Evolutionary conservation across 148 eudicot genomes (phyloP), one percentile per base, ranked within the genome.

Genomic region (Spergularia marina): DNA sequence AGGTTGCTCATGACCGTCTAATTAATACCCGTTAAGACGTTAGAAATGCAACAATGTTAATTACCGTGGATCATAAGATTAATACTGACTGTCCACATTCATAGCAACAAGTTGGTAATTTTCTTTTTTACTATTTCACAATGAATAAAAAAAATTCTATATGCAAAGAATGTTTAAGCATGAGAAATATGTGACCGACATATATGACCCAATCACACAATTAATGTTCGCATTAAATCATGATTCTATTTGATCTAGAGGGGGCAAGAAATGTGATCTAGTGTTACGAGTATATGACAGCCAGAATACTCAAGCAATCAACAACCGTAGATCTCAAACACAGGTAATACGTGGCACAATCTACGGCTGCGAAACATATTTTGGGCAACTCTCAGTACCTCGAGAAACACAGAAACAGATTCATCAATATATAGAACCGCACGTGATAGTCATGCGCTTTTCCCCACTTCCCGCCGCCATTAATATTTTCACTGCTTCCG

Each of bases 361-460:
- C 75, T 15, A 56, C 75, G 74, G 44, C n/a, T 39, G 6, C 12
- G 15, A 47, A 18, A 40, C 25, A 39, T 14, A 0, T 4, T 17
- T 20, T 21, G 13, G 49, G 34, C 36, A 30, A 30, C 2, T 30
- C 36, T 68, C 2, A 44, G 6, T 47, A 53, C 66, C 59, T 5
- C 62, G 47, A 61, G 53, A 69, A 59, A 44, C 49, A 76, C 39
- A 8, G 5, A 16, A 21, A 72, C 36, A 30, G 55, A 76, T 17
- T 68, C 47, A 68, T 79, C 85, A 59, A 66, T 49, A 75, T 12
- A 77, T 57, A 75, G 60, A 55, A 20, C 56, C 79, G 70, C 94
- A 87, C 94, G 89, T 89, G 91, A 80, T 73, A 52, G 73, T 52
- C 77, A 72, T 82, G 84, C 79, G 67, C 64, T 34, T 64, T 75